These are phyloP conservation scores for Blastobotrys malaysiensis DNA, from an alignment of 1,139 yeast genomes.

Conservation along the genomic window DNA sequence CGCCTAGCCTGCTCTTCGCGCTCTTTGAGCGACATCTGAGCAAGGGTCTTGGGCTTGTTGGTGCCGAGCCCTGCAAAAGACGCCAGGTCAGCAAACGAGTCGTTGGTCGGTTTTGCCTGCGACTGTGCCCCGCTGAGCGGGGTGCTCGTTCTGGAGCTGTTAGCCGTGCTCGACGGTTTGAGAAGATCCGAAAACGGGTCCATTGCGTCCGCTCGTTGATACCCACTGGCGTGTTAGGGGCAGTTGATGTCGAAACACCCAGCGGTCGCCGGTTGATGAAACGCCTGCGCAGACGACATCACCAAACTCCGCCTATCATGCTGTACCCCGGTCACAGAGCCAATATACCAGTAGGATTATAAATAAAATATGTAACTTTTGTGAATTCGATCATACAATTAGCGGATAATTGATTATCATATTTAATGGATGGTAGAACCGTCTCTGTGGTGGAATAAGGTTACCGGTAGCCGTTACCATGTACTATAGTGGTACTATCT, in stretches of 20 bases:
- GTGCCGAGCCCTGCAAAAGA: constrained; percentile 15
- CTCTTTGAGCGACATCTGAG: constrained; percentile 25
- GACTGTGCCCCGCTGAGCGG: constrained; percentile 6
- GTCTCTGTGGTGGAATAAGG: no score
- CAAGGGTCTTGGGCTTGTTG: constrained; percentile 11
- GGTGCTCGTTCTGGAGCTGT: constrained; percentile 5
- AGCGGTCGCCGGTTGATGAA: neutral
- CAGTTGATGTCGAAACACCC: neutral
- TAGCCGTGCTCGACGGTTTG: constrained; percentile 6
- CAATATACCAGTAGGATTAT: no score
- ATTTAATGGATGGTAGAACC: no score
- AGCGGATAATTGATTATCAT: no score
- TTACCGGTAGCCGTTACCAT: no score
- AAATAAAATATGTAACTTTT: no score
- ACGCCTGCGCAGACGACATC: no score
- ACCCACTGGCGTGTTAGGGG: neutral
- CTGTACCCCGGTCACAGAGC: no score
- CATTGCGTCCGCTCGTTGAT: no score
- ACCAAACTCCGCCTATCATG: no score
- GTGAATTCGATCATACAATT: no score
- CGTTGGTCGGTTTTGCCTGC: constrained; percentile 8
- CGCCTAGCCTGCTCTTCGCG: constrained; percentile 16
- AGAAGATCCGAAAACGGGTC: constrained; percentile 15
- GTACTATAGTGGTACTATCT: no score
- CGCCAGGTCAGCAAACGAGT: constrained; percentile 24